A percentile compares a stretch with the other conserved stretches of the same genome.
Conservation (phyloP, 352 stramenopile species). For the Phytophthora pini region DNA sequence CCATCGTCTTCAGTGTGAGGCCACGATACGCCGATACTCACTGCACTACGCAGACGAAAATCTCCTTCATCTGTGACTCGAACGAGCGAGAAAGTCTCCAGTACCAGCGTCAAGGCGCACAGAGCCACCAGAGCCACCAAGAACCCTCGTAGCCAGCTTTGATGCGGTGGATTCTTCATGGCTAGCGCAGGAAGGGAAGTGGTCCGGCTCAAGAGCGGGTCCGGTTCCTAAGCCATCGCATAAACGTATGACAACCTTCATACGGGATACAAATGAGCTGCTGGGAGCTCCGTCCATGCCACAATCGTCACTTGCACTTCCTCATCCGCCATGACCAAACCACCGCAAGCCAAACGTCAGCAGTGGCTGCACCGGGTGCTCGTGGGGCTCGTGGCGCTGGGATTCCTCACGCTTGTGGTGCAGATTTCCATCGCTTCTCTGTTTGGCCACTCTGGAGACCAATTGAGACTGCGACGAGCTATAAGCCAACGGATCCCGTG, state of each 20-base stretch:
- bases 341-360: neutral
- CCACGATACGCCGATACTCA: constrained; percentile 7
- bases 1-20: neutral
- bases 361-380: constrained; percentile 31
- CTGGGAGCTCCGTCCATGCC: constrained; percentile 7
- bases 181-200: neutral
- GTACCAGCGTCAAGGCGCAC: constrained; percentile 16
- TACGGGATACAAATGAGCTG: constrained; percentile 6
- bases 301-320: neutral
- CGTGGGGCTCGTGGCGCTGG: constrained; percentile 19
- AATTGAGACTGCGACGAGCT: constrained; percentile 18
- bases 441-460: constrained; percentile 17
- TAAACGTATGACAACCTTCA: constrained; percentile 1
- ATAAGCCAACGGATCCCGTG: constrained; percentile 22
- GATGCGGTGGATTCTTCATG: constrained; percentile 6
- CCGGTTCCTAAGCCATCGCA: neutral
- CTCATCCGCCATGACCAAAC: constrained; percentile 3
- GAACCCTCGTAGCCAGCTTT: constrained; percentile 19
- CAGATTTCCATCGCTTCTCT: constrained; percentile 25
- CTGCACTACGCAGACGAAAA: constrained; percentile 5
- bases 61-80: neutral
- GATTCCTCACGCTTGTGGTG: constrained; percentile 20
- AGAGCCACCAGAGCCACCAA: constrained; percentile 20
- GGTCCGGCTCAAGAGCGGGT: constrained; percentile 4
- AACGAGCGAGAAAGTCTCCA: constrained; percentile 18